Base-by-base conservation (phyloP, 2,329 filamentous ascomycete species). In the Bipolaris victoriae region DNA sequence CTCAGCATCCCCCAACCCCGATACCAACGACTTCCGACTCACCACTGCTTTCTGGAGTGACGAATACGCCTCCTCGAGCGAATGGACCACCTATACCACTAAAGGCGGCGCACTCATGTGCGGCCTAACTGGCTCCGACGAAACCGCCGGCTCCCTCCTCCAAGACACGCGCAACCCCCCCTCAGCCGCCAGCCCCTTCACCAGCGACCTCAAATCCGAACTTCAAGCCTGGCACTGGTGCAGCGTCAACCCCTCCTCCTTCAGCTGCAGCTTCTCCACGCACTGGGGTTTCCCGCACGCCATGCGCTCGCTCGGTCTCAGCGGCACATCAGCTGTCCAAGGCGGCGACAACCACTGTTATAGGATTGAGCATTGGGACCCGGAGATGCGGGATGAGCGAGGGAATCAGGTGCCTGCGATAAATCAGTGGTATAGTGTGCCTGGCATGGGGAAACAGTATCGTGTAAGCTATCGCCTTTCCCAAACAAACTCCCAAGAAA, bases 191-290 rank as follows among this genome's bases (percentile, higher is more conserved):
- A 68, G 63, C 22, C 39, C 18, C 1, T 69, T 64, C 62, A 55
- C 46, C 7, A 61, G 60, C 15, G 58, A 66, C 29, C 57, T 65
- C 18, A 49, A 46, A 31, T 31, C 51, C 1, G 58, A 61, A 15
- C 45, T 67, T 7, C n/a, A 37, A 1, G 50, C 31, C 3, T 69
- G 66, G 66, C 57, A 62, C 22, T 70, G 66, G 64, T 52, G 37
- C 7, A 45, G 52, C 7, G 18, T 53, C 10, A 24, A 39, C 9
- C 55, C 60, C 2, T 26, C 55, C 15, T 55, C 43, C 1, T 62
- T 49, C 35, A 52, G 46, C 3, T 66, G 62, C 31, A 58, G 62
- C 10, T 51, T 62, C 15, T 53, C 59, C 18, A 52, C 49, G 0
- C 49, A 59, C 44, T 69, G 62, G 64, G 33, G 58, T 1, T 36